Evolutionary conservation across 208 protist species (phyloP), one percentile per base, ranked within the genome.

Genomic region (Acanthamoeba lenticulata): DNA sequence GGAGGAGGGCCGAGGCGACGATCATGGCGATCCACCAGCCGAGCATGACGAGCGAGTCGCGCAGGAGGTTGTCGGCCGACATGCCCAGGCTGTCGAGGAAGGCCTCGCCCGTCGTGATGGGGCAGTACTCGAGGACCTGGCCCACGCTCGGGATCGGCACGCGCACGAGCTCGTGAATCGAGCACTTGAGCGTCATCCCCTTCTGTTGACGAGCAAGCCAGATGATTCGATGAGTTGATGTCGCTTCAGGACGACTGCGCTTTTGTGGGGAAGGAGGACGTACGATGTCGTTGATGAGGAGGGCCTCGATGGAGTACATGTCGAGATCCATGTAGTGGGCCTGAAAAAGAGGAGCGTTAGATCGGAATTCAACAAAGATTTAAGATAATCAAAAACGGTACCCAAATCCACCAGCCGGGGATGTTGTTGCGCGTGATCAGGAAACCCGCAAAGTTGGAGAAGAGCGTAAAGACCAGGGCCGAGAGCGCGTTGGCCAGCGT

Each of bases 401-500:
- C 1, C 55, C 27, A 27, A 95, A 94, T 1, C 52, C 40, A 1
- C n/a, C n/a, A n/a, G n/a, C n/a, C n/a, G n/a, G n/a, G n/a, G n/a
- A n/a, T n/a, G n/a, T n/a, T n/a, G n/a, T 49, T 24, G 29, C 60
- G 29, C 21, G 86, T 32, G 34, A 95, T 95, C 15, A 95, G 94
- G 19, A 95, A 95, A 21, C 94, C 94, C 24, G 94, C 89, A 86
- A 95, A 95, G n/a, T 92, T 36, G 38, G 44, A 69, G 60, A 95
- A 95, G 1, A 95, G 36, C 1, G 60, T 60, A 19, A 95, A 94
- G 11, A 57, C 19, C 6, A 94, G 85, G 60, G 85, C 94, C 21
- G 91, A 57, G 0, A 94, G 38, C 49, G 94, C 91, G 55, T 94
- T 94, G 29, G 94, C 94, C 15, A 94, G 57, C 5, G 40, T 83